Conservation (phyloP, 352 stramenopile species). For the Phytophthora idaei region DNA sequence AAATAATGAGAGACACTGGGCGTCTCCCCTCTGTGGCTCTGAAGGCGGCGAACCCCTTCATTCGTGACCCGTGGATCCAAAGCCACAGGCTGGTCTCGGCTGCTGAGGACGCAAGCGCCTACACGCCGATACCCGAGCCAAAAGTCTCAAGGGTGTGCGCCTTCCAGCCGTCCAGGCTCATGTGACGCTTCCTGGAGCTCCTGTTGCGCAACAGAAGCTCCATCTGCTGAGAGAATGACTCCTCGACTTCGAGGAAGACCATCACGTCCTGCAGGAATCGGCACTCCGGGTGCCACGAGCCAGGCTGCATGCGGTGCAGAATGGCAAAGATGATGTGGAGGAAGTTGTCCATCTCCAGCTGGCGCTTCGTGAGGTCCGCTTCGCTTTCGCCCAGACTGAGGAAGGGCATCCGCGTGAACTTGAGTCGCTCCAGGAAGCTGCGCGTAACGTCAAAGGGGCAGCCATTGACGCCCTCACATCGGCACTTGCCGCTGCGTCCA, state of each 20-base stretch:
- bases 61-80: slow-evolving; percentile 36
- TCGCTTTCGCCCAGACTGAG: slow-evolving; percentile 52
- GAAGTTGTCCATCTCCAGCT: slow-evolving; percentile 87
- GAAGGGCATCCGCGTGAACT: slow-evolving; percentile 79
- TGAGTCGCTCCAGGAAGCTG: slow-evolving; percentile 74
- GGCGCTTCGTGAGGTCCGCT: slow-evolving; percentile 60
- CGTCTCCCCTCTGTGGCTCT: slow-evolving; percentile 17
- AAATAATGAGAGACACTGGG: slow-evolving; percentile 10
- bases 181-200: slow-evolving; percentile 65
- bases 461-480: slow-evolving; percentile 56
- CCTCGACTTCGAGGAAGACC: slow-evolving; percentile 77
- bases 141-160: slow-evolving; percentile 75
- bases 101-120: slow-evolving; percentile 15
- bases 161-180: slow-evolving; percentile 84
- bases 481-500: slow-evolving; percentile 53
- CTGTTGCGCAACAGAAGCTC: slow-evolving; percentile 68
- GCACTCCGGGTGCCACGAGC: slow-evolving; percentile 70
- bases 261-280: slow-evolving; percentile 84
- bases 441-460: slow-evolving; percentile 78
- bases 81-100: slow-evolving; percentile 3
- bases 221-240: slow-evolving; percentile 74
- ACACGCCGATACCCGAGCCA: slow-evolving; percentile 74
- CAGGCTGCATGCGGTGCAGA: slow-evolving; percentile 76
- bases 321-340: slow-evolving; percentile 82
- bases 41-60: slow-evolving; percentile 37